Evolutionary conservation across 768 basidiomycete species (phyloP), one percentile per base, ranked within the genome.

Genomic region (Lactarius sanguifluus): DNA sequence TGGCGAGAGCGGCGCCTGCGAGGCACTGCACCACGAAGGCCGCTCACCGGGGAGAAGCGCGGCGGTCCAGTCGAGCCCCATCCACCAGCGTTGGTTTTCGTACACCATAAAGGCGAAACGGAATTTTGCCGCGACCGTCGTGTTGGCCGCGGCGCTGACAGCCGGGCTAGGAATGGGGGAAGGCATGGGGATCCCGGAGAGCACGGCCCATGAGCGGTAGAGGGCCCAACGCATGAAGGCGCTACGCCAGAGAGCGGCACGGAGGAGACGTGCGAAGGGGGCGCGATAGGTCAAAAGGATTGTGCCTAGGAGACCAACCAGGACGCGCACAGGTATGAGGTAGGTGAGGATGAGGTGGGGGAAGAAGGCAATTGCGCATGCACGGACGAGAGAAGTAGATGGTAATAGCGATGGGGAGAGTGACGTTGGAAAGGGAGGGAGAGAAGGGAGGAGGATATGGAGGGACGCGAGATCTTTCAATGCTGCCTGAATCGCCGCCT

Each of bases 21-120:
- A 75, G 34, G 77, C 78, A 25, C 82, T 77, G 80, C 79, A 93
- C 95, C 94, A 98, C 1, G 92, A 91, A 0, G 95, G 93, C 5
- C 94, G 87, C 73, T 98, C 95, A 20, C 85, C 85, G 0, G 95
- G 95, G 18, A 97, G 84, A 9, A 98, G 83, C 1, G 94, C 94
- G 3, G 92, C 90, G 2, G 95, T 96, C 92, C 92, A 98, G 77
- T 97, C 95, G 54, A 98, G 84, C 15, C 91, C 94, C 85, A 98
- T 86, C 95, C 95, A 98, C 95, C 95, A 96, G 7, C 95, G 84
- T 77, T 97, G 94, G 76, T 96, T 96, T 76, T 97, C 94, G 73
- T 92, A 89, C 13, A 96, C 78, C n/a, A 89, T 92, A 73, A 96
- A 96, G 57, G 91, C 82, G 79, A 96, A 95, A 25, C 90, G 86